Conservation (phyloP, 768 basidiomycete genomes). For the Auriscalpium vulgare region DNA sequence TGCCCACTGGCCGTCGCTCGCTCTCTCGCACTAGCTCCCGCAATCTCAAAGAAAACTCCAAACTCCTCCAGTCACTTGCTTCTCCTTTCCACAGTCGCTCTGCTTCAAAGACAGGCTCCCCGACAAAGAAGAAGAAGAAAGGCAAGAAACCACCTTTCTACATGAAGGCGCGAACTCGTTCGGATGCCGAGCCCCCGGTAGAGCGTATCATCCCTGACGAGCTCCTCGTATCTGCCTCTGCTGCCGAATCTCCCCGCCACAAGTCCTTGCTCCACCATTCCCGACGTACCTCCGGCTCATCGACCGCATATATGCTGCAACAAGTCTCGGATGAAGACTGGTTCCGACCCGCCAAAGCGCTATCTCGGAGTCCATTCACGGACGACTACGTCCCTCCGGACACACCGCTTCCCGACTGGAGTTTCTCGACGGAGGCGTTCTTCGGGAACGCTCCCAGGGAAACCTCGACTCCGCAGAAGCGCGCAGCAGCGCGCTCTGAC, state of each 20-base stretch:
- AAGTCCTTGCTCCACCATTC: slow-evolving; percentile 4
- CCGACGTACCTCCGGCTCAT: neutral
- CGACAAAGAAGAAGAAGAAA: slow-evolving; percentile 12
- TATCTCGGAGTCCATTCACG: slow-evolving; percentile 16
- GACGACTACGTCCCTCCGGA: slow-evolving; percentile 12
- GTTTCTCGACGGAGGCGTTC: slow-evolving; percentile 3
- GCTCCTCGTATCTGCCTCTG: neutral
- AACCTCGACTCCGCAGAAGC: slow-evolving; percentile 11
- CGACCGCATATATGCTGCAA: slow-evolving; percentile 9
- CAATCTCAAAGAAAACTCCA: slow-evolving; percentile 32
- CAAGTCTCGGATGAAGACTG: slow-evolving; percentile 17
- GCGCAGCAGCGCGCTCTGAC: neutral
- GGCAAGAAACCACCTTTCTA: slow-evolving; percentile 16
- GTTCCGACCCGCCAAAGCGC: slow-evolving; percentile 22
- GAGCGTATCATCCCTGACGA: slow-evolving; percentile 1
- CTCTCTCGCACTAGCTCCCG: slow-evolving; percentile 32
- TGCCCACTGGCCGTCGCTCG: slow-evolving; percentile 29
- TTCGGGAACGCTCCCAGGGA: slow-evolving; percentile 8
- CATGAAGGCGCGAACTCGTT: slow-evolving; percentile 33
- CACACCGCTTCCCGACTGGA: slow-evolving; percentile 11
- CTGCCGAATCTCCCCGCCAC: neutral
- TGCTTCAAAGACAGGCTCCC: slow-evolving; percentile 29
- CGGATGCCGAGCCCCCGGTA: slow-evolving; percentile 15
- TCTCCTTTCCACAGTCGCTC: slow-evolving; percentile 43
- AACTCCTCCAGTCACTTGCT: slow-evolving; percentile 20